Conservation (phyloP, 208 protist genomes). For the Crithidia thermophila region DNA sequence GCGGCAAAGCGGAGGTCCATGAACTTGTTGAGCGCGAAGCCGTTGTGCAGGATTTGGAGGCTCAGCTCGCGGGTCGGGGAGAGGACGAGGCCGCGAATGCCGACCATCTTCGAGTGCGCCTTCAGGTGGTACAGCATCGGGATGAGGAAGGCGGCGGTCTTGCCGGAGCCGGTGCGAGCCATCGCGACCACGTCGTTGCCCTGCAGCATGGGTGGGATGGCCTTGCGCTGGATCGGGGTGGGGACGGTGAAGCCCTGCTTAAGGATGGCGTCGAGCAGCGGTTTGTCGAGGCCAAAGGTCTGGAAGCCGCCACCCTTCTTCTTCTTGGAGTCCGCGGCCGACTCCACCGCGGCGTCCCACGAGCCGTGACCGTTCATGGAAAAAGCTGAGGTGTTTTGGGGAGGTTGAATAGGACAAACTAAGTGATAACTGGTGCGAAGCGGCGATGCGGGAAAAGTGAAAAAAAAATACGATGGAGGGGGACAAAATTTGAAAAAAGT, state of each 20-base stretch:
- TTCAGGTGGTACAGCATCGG: conserved; percentile 96
- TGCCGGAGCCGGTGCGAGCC: conserved; percentile 99
- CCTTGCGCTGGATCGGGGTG: conserved; percentile 99
- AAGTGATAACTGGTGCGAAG: no score
- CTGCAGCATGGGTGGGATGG: conserved; percentile 93
- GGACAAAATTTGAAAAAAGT: no score
- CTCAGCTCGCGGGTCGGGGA: conserved; percentile 99
- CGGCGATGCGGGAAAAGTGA: no score
- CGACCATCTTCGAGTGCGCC: conserved; percentile 93
- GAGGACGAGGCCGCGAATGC: conserved; percentile 97
- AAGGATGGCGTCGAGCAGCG: conserved; percentile 93
- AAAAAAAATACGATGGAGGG: no score
- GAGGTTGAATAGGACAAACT: background rate
- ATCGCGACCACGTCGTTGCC: conserved; percentile 99
- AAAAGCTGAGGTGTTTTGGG: background rate
- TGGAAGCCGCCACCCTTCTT: conserved; percentile 91
- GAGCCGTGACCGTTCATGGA: conserved; percentile 64
- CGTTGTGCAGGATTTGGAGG: conserved; percentile 97
- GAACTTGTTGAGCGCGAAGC: conserved; percentile 94
- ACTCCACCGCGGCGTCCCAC: conserved; percentile 76
- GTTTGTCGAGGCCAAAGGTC: conserved; percentile 88
- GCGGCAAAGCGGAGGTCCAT: conserved; percentile 93
- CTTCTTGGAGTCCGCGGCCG: conserved; percentile 61
- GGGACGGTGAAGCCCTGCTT: conserved; percentile 98
- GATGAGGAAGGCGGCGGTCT: conserved; percentile 99